These are phyloP conservation scores for Uromyces viciae-fabae DNA, from an alignment of 1,284 basidiomycete species.

Conservation along the genomic window DNA sequence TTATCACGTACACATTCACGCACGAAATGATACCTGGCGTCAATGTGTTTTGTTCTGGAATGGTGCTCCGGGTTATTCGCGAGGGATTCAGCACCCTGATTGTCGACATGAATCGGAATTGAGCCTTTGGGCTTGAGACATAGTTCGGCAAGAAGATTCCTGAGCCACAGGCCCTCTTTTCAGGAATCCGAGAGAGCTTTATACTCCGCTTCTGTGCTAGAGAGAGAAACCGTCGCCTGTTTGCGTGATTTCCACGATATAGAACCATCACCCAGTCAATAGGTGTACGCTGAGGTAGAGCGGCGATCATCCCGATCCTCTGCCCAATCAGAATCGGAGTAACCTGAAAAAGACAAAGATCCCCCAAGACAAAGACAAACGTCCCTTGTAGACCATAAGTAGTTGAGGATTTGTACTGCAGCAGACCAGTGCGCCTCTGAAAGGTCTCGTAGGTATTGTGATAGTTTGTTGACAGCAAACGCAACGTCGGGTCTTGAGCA, in stretches of 20 bases:
- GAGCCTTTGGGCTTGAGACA: constrained; percentile 40
- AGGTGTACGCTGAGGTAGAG: background rate
- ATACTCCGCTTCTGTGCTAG: background rate
- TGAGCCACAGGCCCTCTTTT: background rate
- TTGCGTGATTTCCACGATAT: background rate
- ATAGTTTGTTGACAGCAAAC: background rate
- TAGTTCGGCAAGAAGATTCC: background rate
- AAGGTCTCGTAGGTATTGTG: background rate
- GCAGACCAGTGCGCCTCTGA: background rate
- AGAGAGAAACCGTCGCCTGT: background rate
- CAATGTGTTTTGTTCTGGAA: constrained; percentile 58
- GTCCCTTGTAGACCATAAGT: background rate
- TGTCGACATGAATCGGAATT: constrained; percentile 55
- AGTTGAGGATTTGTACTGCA: background rate
- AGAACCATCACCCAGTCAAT: background rate
- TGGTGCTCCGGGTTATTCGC: constrained; percentile 54
- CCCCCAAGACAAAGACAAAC: background rate
- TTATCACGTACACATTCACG: constrained; percentile 57
- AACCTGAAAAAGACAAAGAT: background rate
- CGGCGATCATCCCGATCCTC: background rate
- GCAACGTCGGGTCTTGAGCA: background rate
- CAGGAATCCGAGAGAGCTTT: background rate
- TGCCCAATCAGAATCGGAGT: background rate
- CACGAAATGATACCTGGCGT: constrained; percentile 57
- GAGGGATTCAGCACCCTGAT: constrained; percentile 55